phyloP scores from a whole-genome alignment of 2,329 filamentous ascomycete genomes.

The Fusarium poae region DNA sequence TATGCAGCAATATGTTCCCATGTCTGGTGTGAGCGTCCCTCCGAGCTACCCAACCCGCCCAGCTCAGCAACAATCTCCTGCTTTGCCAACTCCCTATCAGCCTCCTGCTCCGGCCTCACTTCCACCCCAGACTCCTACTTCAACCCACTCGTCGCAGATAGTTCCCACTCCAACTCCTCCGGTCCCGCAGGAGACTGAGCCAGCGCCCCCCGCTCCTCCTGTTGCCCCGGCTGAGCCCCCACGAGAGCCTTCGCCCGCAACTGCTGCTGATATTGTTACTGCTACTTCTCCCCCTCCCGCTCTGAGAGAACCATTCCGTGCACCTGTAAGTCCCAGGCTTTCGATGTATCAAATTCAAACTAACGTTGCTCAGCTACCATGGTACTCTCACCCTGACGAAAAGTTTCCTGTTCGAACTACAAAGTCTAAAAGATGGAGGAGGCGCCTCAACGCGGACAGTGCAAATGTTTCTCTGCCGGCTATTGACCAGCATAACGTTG shows the following conservation, averaged over 20 bases:
- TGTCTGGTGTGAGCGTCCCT: conserved; percentile 61
- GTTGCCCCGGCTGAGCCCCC: conserved; percentile 41
- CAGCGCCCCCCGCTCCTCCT: conserved; percentile 46
- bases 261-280: conserved; percentile 9
- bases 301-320: conserved; percentile 56
- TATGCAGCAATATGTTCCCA: conserved; percentile 68
- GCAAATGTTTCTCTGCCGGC: conserved; percentile 59
- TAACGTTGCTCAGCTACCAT: conserved; percentile 63
- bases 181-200: conserved; percentile 57
- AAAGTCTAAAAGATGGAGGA: conserved; percentile 60
- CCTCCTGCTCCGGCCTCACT: conserved; percentile 59
- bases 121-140: conserved; percentile 66
- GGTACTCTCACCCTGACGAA: conserved; percentile 65
- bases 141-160: conserved; percentile 62
- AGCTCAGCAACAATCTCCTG: conserved; percentile 63
- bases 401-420: conserved; percentile 62
- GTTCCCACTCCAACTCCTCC: conserved; percentile 62
- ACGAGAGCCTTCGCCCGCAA: conserved; percentile 44
- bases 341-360: not conserved
- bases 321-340: conserved; percentile 60
- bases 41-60: conserved; percentile 63
- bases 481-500: conserved; percentile 55
- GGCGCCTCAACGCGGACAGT: conserved; percentile 54
- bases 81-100: conserved; percentile 69
- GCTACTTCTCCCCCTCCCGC: conserved; percentile 37